A percentile compares a stretch with the other conserved stretches of the same genome.
Conservation (phyloP, 192 early-diverging fungal species). For the Coemansia sp. region DNA sequence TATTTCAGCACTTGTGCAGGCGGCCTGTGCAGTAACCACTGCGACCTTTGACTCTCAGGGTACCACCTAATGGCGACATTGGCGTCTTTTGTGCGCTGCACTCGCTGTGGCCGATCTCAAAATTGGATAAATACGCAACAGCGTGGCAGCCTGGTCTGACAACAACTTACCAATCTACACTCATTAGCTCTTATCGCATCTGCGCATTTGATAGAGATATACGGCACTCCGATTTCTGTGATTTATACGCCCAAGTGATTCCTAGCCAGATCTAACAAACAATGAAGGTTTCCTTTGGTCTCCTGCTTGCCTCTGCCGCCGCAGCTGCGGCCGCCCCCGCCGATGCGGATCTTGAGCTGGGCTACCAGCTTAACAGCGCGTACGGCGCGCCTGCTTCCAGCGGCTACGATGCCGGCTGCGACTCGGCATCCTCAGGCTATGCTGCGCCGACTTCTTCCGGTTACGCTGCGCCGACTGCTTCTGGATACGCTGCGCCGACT, state of each 20-base stretch:
- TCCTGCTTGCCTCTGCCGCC: constrained; percentile 36
- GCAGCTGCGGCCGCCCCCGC: constrained; percentile 45
- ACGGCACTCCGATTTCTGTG: background rate
- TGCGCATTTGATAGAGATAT: constrained; percentile 17
- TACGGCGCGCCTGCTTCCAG: constrained; percentile 22
- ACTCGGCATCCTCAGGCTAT: constrained; percentile 9
- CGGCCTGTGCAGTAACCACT: background rate
- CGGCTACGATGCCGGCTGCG: constrained; percentile 2
- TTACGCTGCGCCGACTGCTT: constrained; percentile 15
- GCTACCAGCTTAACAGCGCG: constrained; percentile 24
- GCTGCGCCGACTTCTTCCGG: constrained; percentile 11
- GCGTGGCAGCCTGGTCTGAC: background rate
- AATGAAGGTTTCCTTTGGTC: constrained; percentile 52
- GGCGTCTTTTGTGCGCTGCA: background rate
- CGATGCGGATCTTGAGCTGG: constrained; percentile 25
- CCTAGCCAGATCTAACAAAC: background rate
- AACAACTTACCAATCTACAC: constrained; percentile 9
- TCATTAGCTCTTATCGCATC: constrained; percentile 4
- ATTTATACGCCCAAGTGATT: background rate
- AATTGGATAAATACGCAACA: constrained; percentile 12
- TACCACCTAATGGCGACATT: background rate
- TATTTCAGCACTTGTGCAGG: background rate
- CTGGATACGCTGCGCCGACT: constrained; percentile 2
- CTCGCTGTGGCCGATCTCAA: background rate
- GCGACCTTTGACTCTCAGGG: constrained; percentile 8